Percentiles rank a stretch among this genome's conserved stretches.
phyloP scores from a whole-genome alignment of 352 stramenopile genomes.

The Peronospora belbahrii region DNA sequence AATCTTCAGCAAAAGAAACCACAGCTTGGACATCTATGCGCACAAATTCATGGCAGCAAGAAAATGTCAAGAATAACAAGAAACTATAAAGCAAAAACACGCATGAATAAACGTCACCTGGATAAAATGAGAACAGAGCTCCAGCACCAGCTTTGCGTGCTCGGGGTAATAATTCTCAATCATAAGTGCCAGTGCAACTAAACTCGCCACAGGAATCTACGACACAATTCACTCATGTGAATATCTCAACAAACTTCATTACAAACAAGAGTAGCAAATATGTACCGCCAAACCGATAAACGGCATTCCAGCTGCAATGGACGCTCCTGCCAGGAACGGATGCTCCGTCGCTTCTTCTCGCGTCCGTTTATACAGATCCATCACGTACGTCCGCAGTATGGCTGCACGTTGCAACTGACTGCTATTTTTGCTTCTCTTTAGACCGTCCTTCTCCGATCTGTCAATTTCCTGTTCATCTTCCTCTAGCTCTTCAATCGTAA shows the following conservation, averaged over 20 bases:
- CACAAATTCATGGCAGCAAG: not conserved
- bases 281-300: conserved; percentile 73
- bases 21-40: conserved; percentile 70
- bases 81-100: not conserved
- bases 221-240: not conserved
- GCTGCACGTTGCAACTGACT: conserved; percentile 19
- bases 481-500: conserved; percentile 64
- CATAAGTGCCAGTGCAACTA: conserved; percentile 61
- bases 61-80: conserved; percentile 1
- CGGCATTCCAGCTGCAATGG: conserved; percentile 50
- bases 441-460: not conserved
- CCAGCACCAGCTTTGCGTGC: conserved; percentile 53
- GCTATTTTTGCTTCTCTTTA: not conserved
- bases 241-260: not conserved
- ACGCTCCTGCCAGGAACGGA: conserved; percentile 50
- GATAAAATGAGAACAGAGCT: conserved; percentile 65
- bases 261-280: not conserved
- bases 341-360: conserved; percentile 40
- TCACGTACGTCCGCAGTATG: conserved; percentile 42
- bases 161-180: conserved; percentile 79
- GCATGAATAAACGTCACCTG: conserved; percentile 28
- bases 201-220: conserved; percentile 64
- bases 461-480: conserved; percentile 15
- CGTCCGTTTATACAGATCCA: conserved; percentile 33
- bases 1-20: conserved; percentile 72